Base-by-base conservation (phyloP, 2,329 filamentous ascomycete species). In the Dryadomyces quercivorus region DNA sequence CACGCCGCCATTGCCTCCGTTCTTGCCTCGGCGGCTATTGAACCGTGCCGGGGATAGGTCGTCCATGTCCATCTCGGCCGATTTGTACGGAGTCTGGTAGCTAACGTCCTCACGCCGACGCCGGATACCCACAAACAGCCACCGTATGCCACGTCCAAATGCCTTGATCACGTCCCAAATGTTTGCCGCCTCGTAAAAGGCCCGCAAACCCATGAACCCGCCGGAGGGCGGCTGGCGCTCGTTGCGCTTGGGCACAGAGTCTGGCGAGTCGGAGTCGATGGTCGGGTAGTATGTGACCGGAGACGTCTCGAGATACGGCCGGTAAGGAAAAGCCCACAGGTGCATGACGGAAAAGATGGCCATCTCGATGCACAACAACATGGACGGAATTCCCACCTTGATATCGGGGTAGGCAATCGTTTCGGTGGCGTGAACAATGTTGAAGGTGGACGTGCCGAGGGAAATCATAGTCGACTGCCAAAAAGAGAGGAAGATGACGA, bases 401-500 rank as follows among this genome's bases (percentile, higher is more conserved):
- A 94, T 75, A 65, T 95, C 89, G 1, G 84, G 83, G 45, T 84
- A 84, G 36, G 81, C 80, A 13, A 95, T 68, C 38, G 76, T 75
- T 1, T 74, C 67, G 46, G 76, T 84, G 1, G 85, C 67, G 58
- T 82, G 69, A 38, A 78, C 78, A 51, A 93, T 73, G 16, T 83
- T 75, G 5, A 86, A 76, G 5, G 76, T 75, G 0, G 80, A 80
- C 0, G 75, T 77, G 58, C 69, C 75, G 40, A 78, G 61, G 5
- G 73, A 76, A 58, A 78, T 76, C 59, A 73, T 68, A 5, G 73
- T 70, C 2, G 67, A 75, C 69, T 95, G 89, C 89, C 89, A 95
- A 68, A 94, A 94, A 40, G 85, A 90, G 61, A 95, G 77, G 73
- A 95, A 95, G 63, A 95, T 89, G 64, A 94, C 88, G 31, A 94